A percentile compares a stretch with the other conserved stretches of the same genome.
Conservation (phyloP, 1,284 basidiomycete genomes). For the Schizophyllum amplum region DNA sequence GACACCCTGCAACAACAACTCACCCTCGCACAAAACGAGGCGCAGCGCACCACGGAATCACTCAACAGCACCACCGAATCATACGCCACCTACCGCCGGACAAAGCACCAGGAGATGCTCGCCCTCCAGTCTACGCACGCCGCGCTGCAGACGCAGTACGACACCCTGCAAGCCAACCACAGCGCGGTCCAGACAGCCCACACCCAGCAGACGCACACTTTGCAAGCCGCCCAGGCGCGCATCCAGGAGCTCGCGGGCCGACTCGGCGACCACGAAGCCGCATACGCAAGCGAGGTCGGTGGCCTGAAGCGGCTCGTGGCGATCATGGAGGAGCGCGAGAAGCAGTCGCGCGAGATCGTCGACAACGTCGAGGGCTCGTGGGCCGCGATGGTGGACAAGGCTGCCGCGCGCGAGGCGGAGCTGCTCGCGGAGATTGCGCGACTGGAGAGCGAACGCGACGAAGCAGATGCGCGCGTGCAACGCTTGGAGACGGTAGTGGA, state of each 20-base stretch:
- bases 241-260: conserved; percentile 66
- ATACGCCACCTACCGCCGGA: conserved; percentile 61
- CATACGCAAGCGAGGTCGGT: conserved; percentile 67
- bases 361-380: conserved; percentile 74
- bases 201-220: conserved; percentile 54
- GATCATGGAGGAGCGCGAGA: conserved; percentile 80
- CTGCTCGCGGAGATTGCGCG: background rate
- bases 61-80: conserved; percentile 62
- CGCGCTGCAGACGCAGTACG: conserved; percentile 53
- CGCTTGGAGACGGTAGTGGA: conserved; percentile 59
- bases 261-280: conserved; percentile 72
- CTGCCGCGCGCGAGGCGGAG: conserved; percentile 40
- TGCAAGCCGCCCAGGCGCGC: conserved; percentile 62
- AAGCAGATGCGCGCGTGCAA: conserved; percentile 51
- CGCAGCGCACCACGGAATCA: conserved; percentile 56
- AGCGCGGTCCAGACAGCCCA: conserved; percentile 67
- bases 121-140: conserved; percentile 69
- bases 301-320: conserved; percentile 63
- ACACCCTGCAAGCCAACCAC: conserved; percentile 38
- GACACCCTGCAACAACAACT: conserved; percentile 77
- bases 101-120: conserved; percentile 68
- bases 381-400: conserved; percentile 60
- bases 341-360: conserved; percentile 69
- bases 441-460: conserved; percentile 57
- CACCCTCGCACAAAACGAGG: conserved; percentile 61